Evolutionary conservation across 768 basidiomycete species (phyloP).

Genomic region (Postia placenta): DNA sequence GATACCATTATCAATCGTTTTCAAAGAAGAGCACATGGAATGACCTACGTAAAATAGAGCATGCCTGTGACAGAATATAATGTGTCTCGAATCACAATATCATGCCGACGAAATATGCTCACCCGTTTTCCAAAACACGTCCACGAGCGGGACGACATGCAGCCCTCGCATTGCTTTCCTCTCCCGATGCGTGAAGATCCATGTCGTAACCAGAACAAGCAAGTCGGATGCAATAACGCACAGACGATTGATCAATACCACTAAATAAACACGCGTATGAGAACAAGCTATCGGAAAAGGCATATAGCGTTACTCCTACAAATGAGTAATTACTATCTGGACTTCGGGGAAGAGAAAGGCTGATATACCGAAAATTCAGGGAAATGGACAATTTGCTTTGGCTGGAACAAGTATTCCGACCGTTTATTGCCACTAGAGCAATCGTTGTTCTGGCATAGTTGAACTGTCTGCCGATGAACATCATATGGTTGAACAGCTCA

Average conservation of each 20-base stretch:
- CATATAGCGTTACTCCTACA: too few relatives aligned
- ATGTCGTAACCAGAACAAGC: neutral
- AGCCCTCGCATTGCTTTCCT: neutral
- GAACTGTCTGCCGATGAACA: neutral
- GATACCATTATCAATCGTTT: neutral
- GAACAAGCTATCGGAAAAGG: too few relatives aligned
- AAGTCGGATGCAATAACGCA: neutral
- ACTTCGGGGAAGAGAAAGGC: too few relatives aligned
- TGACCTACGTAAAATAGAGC: too few relatives aligned
- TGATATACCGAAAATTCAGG: too few relatives aligned
- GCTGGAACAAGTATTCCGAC: neutral
- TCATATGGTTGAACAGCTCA: too few relatives aligned
- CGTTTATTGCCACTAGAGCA: neutral
- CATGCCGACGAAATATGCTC: too few relatives aligned
- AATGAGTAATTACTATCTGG: too few relatives aligned
- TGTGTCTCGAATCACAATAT: too few relatives aligned
- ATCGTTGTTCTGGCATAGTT: neutral
- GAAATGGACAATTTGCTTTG: neutral
- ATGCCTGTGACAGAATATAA: too few relatives aligned
- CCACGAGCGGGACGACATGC: neutral
- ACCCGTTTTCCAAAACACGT: neutral
- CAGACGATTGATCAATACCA: neutral
- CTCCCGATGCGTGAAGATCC: neutral
- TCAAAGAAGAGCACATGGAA: too few relatives aligned
- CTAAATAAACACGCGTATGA: too few relatives aligned